These are phyloP conservation scores for Aureobasidium sp. DNA, from an alignment of 2,329 filamentous ascomycete genomes.

Conservation along the genomic window DNA sequence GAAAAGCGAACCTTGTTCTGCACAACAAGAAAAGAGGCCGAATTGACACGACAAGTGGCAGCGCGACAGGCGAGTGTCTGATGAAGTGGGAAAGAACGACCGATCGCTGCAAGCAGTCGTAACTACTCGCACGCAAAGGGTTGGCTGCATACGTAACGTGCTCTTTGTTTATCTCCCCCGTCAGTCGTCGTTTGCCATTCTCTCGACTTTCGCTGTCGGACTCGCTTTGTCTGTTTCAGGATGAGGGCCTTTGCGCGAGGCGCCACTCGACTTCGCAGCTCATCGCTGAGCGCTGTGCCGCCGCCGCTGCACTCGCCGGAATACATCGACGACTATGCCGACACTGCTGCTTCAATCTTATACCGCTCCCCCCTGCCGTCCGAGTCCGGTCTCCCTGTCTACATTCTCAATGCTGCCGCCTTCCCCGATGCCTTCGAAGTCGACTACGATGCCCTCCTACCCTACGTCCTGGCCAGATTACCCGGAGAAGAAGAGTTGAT, in stretches of 20 bases:
- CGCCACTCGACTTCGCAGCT: conserved; percentile 28
- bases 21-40: not conserved
- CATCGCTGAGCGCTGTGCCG: conserved; percentile 42
- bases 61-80: too few relatives aligned
- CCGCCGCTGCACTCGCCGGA: conserved; percentile 40
- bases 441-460: conserved; percentile 49
- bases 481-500: conserved; percentile 51
- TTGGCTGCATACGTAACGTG: conserved; percentile 8
- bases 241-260: conserved; percentile 19
- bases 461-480: conserved; percentile 49
- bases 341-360: conserved; percentile 46
- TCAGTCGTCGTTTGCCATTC: too few relatives aligned
- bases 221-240: conserved; percentile 13
- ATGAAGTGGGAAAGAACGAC: too few relatives aligned
- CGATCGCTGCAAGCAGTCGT: not conserved
- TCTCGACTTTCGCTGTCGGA: not conserved
- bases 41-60: too few relatives aligned
- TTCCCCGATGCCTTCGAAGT: conserved; percentile 48
- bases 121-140: not conserved
- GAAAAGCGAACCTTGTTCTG: not conserved
- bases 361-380: conserved; percentile 48
- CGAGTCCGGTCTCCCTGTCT: conserved; percentile 43
- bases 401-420: conserved; percentile 51
- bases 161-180: not conserved
- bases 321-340: conserved; percentile 43